Evolutionary conservation across 2,329 filamentous ascomycete genomes (phyloP).

Genomic region (Trichoderma sp.): DNA sequence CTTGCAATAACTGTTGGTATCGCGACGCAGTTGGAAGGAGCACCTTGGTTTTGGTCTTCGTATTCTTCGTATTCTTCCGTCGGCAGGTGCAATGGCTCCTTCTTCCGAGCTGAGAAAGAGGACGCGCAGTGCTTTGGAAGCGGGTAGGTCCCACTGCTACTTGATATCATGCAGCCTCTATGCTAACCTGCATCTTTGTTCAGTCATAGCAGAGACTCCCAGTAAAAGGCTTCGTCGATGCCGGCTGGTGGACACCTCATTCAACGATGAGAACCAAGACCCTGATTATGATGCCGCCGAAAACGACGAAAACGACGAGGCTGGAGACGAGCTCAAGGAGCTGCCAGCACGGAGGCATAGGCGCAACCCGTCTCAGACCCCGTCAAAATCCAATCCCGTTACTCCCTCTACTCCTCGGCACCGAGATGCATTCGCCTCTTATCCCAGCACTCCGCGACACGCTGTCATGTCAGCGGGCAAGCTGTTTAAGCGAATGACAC

Average conservation of each 20-base stretch:
- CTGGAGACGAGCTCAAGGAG: constrained; percentile 40
- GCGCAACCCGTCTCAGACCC: constrained; percentile 31
- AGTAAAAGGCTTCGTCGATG: constrained; percentile 46
- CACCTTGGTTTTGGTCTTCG: constrained; percentile 7
- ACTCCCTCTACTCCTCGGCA: constrained; percentile 74
- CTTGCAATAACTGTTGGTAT: neutral
- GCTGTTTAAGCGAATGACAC: constrained; percentile 73
- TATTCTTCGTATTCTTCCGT: neutral
- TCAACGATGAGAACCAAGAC: constrained; percentile 68
- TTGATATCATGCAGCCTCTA: constrained; percentile 1
- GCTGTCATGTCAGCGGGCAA: constrained; percentile 74
- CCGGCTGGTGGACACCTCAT: constrained; percentile 38
- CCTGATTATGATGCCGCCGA: constrained; percentile 25
- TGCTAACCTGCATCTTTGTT: neutral
- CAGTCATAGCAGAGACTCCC: constrained; percentile 33
- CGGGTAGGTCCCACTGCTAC: constrained; percentile 28
- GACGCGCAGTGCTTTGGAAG: constrained; percentile 29
- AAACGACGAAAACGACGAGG: constrained; percentile 35
- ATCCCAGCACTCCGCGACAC: constrained; percentile 77
- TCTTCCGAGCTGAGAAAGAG: constrained; percentile 36
- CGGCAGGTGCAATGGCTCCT: constrained; percentile 28
- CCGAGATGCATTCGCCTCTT: constrained; percentile 70
- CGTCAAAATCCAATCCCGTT: constrained; percentile 48
- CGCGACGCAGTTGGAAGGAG: constrained; percentile 23
- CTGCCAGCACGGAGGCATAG: constrained; percentile 29